phyloP scores from a whole-genome alignment of 306 rosid species.

The Fragaria vesca region DNA sequence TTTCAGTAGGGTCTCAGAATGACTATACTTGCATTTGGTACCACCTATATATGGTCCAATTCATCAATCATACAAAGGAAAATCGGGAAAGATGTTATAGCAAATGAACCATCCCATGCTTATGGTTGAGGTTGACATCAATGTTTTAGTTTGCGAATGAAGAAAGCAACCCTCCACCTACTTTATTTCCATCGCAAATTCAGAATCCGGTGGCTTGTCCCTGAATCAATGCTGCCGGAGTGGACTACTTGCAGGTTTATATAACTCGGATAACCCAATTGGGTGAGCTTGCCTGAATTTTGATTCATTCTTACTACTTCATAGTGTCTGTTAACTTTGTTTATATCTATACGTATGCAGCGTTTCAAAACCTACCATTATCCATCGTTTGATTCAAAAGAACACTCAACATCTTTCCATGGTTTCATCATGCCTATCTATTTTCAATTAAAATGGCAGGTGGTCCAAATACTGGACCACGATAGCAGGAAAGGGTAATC shows the following conservation, averaged over 20 bases:
- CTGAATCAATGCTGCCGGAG: not conserved
- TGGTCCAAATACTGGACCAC: not conserved
- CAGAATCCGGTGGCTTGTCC: not conserved
- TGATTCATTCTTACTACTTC: not conserved
- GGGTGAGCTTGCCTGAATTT: not conserved
- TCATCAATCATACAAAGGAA: not conserved
- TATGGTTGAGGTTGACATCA: not conserved
- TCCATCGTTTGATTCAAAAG: not conserved
- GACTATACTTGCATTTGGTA: not conserved
- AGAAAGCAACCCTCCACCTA: slow-evolving; percentile 34
- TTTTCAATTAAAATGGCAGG: not conserved
- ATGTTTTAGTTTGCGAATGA: not conserved
- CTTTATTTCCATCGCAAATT: slow-evolving; percentile 11
- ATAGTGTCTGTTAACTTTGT: not conserved
- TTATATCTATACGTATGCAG: not conserved
- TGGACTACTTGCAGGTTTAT: not conserved
- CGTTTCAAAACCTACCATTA: not conserved
- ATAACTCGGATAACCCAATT: not conserved
- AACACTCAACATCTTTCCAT: not conserved
- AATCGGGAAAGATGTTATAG: not conserved
- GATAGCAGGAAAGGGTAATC: no score
- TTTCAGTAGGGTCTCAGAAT: not conserved
- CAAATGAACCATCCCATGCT: not conserved
- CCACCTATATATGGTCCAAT: not conserved
- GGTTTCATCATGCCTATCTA: not conserved